Percentiles rank a stretch among this genome's conserved stretches.
Evolutionary conservation across 2,329 filamentous ascomycete genomes (phyloP).

Genomic region (Colletotrichum tabaci): DNA sequence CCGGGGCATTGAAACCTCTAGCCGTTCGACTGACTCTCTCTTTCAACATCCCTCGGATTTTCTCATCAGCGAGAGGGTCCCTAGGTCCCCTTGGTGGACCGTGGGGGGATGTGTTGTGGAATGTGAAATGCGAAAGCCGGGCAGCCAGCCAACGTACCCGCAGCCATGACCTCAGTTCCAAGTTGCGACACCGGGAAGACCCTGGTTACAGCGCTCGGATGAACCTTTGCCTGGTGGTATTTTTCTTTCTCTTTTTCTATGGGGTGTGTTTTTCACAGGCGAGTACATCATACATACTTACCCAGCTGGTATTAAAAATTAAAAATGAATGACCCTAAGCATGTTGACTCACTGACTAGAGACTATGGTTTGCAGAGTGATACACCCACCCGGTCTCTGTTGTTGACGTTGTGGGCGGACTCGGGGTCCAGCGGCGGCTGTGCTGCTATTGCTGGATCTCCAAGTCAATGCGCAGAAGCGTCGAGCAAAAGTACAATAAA

Average conservation of each 20-base stretch:
- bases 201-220: constrained; percentile 37
- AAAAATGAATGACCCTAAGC: not conserved
- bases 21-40: constrained; percentile 7
- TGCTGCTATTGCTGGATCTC: constrained; percentile 4
- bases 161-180: constrained; percentile 41
- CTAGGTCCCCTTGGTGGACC: not conserved
- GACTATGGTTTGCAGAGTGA: not conserved
- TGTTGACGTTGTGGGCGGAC: not conserved
- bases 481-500: constrained; percentile 8
- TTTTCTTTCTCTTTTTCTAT: no score
- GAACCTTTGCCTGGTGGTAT: constrained; percentile 19
- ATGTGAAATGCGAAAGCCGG: constrained; percentile 9
- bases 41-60: not conserved
- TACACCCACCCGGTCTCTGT: not conserved
- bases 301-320: no score
- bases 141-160: constrained; percentile 27
- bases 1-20: not conserved
- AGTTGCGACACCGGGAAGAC: constrained; percentile 28
- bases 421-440: constrained; percentile 7
- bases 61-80: not conserved
- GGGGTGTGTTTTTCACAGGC: not conserved
- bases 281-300: no score
- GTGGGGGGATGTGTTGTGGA: constrained; percentile 7
- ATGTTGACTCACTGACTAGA: not conserved
- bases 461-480: not conserved